Conservation (phyloP, 352 stramenopile species). For the Albugo laibachii region DNA sequence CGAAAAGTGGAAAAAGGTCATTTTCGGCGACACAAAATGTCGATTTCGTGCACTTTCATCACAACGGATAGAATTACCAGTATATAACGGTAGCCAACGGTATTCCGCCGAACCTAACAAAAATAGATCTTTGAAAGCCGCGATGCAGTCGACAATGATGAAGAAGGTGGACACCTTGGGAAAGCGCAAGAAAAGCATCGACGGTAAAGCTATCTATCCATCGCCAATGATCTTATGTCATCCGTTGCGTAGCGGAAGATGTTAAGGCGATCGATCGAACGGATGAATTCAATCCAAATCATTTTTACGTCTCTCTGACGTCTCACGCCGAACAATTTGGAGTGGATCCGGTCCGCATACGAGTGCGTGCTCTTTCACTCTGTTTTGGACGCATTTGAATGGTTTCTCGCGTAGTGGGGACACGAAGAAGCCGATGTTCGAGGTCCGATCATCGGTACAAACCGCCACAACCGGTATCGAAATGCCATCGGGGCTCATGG, state of each 20-base stretch:
- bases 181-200: slow-evolving; percentile 79
- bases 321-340: slow-evolving; percentile 75
- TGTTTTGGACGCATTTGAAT: neutral
- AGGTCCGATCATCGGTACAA: slow-evolving; percentile 90
- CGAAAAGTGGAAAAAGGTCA: too few relatives aligned
- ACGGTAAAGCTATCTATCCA: slow-evolving; percentile 29
- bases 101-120: too few relatives aligned
- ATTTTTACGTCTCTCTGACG: slow-evolving; percentile 75
- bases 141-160: too few relatives aligned
- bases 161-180: slow-evolving; percentile 58
- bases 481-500: slow-evolving; percentile 98
- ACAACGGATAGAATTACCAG: too few relatives aligned
- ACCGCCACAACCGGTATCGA: slow-evolving; percentile 87
- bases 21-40: too few relatives aligned
- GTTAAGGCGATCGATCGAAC: slow-evolving; percentile 69
- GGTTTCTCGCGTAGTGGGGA: slow-evolving; percentile 51
- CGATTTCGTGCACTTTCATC: too few relatives aligned
- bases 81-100: too few relatives aligned
- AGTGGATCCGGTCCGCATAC: slow-evolving; percentile 68
- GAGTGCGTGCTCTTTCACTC: slow-evolving; percentile 16
- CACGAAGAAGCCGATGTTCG: slow-evolving; percentile 79
- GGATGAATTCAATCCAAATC: slow-evolving; percentile 73
- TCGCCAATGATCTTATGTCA: too few relatives aligned
- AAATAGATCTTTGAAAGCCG: too few relatives aligned
- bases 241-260: slow-evolving; percentile 30